Base-by-base conservation (phyloP, 108 stramenopile genomes). In the Mediolabrus comicus region DNA sequence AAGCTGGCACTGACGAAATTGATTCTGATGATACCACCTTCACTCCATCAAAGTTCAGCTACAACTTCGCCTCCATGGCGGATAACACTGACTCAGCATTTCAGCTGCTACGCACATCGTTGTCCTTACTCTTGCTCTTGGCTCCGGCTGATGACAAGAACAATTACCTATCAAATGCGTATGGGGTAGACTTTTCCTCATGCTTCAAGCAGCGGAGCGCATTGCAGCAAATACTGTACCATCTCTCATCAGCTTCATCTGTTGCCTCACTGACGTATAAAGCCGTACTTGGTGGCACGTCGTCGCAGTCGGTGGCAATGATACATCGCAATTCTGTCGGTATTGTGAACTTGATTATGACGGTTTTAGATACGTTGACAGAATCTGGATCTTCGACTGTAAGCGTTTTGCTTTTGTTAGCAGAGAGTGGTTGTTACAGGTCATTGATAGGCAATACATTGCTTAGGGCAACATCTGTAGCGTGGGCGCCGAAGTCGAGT, bases 371-470 rank as follows among this genome's bases (percentile, higher is more conserved):
- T 24, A 69, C 62, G n/a, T 53, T 77, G 52, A 57, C 79, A 30
- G 68, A 64, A 28, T 63, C 73, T 24, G 67, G 67, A 54, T 70
- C 79, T 10, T 31, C 22, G 24, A 25, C 51, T 34, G 60, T 70
- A 6, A 71, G 70, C 55, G 51, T 69, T 5, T 33, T 75, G 38
- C 33, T 70, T 19, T 39, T 79, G 36, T 33, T 79, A 46, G 38
- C 53, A 5, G 73, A 74, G 30, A 55, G 56, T 59, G 46, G 67
- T 29, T 65, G 57, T 17, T 69, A 69, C 33, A 16, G 54, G 31
- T 69, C 79, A 24, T 51, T 74, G 25, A 64, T 58, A 70, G 79
- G 74, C 38, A 70, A 62, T 36, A 72, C 72, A 35, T 59, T 79
- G 1, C 17, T 74, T 34, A 74, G 54, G 63, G 32, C 54, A 27